Evolutionary conservation across 768 basidiomycete species (phyloP), one percentile per base, ranked within the genome.

Genomic region (Lentinus brumalis): DNA sequence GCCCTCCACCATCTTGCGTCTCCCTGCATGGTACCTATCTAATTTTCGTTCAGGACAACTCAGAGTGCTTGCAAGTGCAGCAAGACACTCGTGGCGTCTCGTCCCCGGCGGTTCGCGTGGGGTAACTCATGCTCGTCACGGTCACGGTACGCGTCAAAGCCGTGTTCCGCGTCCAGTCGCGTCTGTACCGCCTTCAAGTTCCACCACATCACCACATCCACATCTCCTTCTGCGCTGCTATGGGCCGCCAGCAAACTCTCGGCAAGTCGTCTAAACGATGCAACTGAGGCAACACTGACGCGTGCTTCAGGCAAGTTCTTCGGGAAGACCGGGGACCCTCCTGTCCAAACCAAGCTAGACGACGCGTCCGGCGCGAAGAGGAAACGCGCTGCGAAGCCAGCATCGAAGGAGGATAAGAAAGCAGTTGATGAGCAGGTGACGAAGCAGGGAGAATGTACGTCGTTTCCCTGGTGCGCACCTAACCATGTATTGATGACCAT

Each of bases 231-330:
- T 59, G 57, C 61, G 60, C 54, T 50, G 58, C 63, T 52, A 92
- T 91, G 88, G 80, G 79, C 54, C 83, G 88, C 69, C 90, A 92
- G 73, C 87, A 86, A 73, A 91, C 90, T 1, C 78, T 92, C 49
- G 86, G 89, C 87, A 60, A 16, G 75, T 70, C 26, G 18, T 18
- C 44, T 35, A 41, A 26, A 12, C 11, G 41, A 30, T 55, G 32
- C 14, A 0, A 31, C 3, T 9, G 6, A n/a, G 52, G 51, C 2
- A 41, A 30, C 8, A 11, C 46, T 56, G 42, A 55, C 44, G 18
- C 16, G 5, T 16, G 5, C 40, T 7, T n/a, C 38, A 93, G 91
- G 86, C 40, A 90, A 84, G 69, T 93, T 92, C 78, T 85, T 92
- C 57, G 78, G 81, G 59, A 89, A 92, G 88, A 89, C 92, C 0